Base-by-base conservation (phyloP, 1,284 basidiomycete genomes). In the Naganishia cerealis region DNA sequence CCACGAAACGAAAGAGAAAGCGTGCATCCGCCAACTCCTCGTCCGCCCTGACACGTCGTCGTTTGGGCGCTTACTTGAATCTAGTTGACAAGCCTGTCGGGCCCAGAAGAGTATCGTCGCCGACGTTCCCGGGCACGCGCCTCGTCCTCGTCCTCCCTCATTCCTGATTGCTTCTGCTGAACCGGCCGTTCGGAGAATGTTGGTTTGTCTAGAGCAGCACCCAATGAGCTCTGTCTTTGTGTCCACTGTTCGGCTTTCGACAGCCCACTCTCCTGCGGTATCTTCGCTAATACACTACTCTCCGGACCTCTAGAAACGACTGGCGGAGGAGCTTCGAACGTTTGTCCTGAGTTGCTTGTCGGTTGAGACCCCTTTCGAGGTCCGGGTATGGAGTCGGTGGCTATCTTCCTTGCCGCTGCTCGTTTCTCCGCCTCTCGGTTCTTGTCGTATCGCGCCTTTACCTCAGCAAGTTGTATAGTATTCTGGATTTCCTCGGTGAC, bases 401-500 rank as follows among this genome's bases (percentile, higher is more conserved):
- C 56, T 21, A 50, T 59, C 43, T 59, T 67, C 48, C 40, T 67
- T 21, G 55, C 61, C 56, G 57, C 62, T 26, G 36, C 40, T 40
- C 40, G 46, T 59, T 59, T 55, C 40, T 70, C 66, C n/a, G 52
- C 61, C 39, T 67, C 66, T 16, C 66, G 66, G 21, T 67, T 55
- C 57, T 57, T 54, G 15, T 67, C 55, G 52, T 70, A 72, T 43
- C 55, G 53, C 8, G 39, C 71, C 57, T 72, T 73, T 6, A 75
- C 76, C 26, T 73, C 69, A 7, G 73, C 74, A 6, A 78, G 40
- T 0, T 76, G 74, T 12, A 75, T 70, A 58, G 73, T 69, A 56
- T 78, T 77, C 39, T 71, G 71, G 69, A 79, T 75, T 52, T 74
- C 73, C 7, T 70, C 70, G 3, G 75, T 76, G 26, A 79, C 73